Percentiles rank a stretch among this genome's conserved stretches.
These are phyloP conservation scores for Curvularia lunata DNA, from an alignment of 2,329 filamentous ascomycete species.

Conservation along the genomic window DNA sequence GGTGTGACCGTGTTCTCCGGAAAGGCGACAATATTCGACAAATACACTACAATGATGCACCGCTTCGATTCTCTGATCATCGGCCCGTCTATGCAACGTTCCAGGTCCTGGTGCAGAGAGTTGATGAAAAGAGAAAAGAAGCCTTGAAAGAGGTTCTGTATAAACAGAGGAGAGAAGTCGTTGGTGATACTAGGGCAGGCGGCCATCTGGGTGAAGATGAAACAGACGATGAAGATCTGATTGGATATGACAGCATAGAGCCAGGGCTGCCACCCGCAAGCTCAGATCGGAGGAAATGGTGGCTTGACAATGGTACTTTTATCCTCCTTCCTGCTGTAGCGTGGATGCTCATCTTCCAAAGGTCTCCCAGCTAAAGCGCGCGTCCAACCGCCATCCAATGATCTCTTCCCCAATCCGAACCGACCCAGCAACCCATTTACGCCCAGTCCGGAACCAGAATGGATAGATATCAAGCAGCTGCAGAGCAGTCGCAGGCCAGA, in stretches of 20 bases:
- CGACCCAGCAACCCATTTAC: conserved; percentile 83
- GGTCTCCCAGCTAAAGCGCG: conserved; percentile 77
- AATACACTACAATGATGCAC: conserved; percentile 79
- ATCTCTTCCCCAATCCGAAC: conserved; percentile 72
- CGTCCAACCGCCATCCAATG: conserved; percentile 68
- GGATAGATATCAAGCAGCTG: conserved; percentile 64
- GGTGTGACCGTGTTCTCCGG: conserved; percentile 92
- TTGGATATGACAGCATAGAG: conserved; percentile 82
- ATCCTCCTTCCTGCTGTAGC: conserved; percentile 55
- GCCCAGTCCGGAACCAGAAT: conserved; percentile 77
- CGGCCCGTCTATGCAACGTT: conserved; percentile 94
- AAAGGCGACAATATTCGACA: conserved; percentile 86
- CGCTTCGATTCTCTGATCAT: conserved; percentile 90
- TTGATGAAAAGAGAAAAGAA: conserved; percentile 77
- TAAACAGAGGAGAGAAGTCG: conserved; percentile 66
- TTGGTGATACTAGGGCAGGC: conserved; percentile 68
- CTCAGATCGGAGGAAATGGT: conserved; percentile 68
- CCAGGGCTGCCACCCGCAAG: conserved; percentile 72
- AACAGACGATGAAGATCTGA: conserved; percentile 77
- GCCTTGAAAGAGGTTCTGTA: conserved; percentile 78
- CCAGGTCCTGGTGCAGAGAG: conserved; percentile 78
- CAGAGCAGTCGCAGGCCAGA: conserved; percentile 30
- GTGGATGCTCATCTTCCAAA: conserved; percentile 40
- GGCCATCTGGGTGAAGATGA: conserved; percentile 60
- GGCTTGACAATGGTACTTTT: conserved; percentile 66